Evolutionary conservation across 345 rosid species (phyloP).

Genomic region (Ceriops tagal): DNA sequence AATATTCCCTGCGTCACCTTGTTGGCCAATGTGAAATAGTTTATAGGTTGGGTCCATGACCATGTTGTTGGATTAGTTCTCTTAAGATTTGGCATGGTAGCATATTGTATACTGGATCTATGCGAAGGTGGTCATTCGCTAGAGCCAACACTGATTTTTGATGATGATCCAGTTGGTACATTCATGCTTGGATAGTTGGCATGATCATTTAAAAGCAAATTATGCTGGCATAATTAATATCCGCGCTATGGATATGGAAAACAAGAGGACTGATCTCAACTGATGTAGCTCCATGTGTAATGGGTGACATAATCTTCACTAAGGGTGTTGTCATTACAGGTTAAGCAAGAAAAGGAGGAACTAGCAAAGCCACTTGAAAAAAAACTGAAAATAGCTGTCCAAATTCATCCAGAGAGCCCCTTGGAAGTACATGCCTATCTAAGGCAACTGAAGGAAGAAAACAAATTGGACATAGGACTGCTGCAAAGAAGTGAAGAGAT

Average conservation of each 20-base stretch:
- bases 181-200: too few relatives aligned
- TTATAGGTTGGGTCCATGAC: too few relatives aligned
- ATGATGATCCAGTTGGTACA: too few relatives aligned
- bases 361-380: constrained; percentile 13
- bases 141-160: too few relatives aligned
- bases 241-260: background rate
- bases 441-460: constrained; percentile 25
- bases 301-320: background rate
- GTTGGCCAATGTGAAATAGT: too few relatives aligned
- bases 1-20: too few relatives aligned
- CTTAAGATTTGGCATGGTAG: too few relatives aligned
- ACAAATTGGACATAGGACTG: constrained; percentile 26
- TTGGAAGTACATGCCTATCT: constrained; percentile 29
- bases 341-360: constrained; percentile 8
- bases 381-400: constrained; percentile 15
- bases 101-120: too few relatives aligned
- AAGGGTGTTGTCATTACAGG: constrained; percentile 3
- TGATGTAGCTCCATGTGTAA: background rate
- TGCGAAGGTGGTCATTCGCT: too few relatives aligned
- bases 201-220: too few relatives aligned
- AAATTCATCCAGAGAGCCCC: constrained; percentile 27
- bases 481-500: constrained; percentile 17
- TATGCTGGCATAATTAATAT: too few relatives aligned
- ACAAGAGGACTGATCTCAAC: background rate
- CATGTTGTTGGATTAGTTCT: too few relatives aligned